Evolutionary conservation across 2,329 filamentous ascomycete genomes (phyloP).

Genomic region (Magnaporthiopsis rhizophila): DNA sequence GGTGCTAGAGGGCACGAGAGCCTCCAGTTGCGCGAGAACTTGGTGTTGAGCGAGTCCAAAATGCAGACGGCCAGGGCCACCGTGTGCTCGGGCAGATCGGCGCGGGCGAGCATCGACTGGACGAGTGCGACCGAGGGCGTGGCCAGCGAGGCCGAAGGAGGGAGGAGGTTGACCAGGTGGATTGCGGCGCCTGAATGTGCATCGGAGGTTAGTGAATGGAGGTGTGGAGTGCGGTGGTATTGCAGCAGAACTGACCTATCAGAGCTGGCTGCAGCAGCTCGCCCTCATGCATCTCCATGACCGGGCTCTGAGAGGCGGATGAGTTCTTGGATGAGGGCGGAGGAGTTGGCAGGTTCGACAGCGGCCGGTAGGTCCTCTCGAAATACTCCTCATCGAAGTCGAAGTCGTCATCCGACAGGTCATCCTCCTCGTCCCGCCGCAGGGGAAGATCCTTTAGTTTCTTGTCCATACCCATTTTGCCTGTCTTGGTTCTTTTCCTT

Average conservation of each 20-base stretch:
- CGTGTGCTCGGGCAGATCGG: slow-evolving; percentile 50
- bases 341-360: slow-evolving; percentile 61
- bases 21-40: slow-evolving; percentile 56
- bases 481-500: background rate
- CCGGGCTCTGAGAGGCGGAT: slow-evolving; percentile 35
- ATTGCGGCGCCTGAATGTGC: slow-evolving; percentile 49
- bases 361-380: slow-evolving; percentile 52
- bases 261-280: slow-evolving; percentile 16
- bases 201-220: slow-evolving; percentile 2
- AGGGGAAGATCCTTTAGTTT: background rate
- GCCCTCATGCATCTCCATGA: slow-evolving; percentile 18
- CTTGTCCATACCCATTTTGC: background rate
- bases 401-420: slow-evolving; percentile 33
- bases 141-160: slow-evolving; percentile 52
- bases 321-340: slow-evolving; percentile 46
- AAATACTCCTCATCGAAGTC: slow-evolving; percentile 48
- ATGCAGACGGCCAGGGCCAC: slow-evolving; percentile 59
- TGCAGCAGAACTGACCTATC: slow-evolving; percentile 24
- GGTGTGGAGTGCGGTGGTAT: background rate
- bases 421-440: slow-evolving; percentile 1
- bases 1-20: slow-evolving; percentile 43
- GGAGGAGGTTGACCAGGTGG: slow-evolving; percentile 59
- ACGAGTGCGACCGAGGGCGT: slow-evolving; percentile 50
- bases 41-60: slow-evolving; percentile 54
- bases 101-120: slow-evolving; percentile 51